These are phyloP conservation scores for Cladophialophora carrionii DNA, from an alignment of 2,329 filamentous ascomycete species.

Conservation along the genomic window DNA sequence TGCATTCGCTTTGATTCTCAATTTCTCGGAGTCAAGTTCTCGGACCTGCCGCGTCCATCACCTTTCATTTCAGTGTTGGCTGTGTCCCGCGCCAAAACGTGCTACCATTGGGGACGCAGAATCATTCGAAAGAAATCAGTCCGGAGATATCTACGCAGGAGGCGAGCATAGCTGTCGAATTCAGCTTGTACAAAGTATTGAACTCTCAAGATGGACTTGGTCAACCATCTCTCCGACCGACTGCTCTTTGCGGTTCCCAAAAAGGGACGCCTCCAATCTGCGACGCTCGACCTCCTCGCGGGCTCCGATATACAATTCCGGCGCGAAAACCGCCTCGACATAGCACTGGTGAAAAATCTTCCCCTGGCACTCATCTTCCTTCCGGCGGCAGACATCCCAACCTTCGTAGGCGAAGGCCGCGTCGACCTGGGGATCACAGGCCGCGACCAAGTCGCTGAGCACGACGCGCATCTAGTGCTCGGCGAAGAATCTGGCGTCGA, in stretches of 20 bases:
- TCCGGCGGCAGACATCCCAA: slow-evolving; percentile 94
- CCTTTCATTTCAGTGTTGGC: not conserved
- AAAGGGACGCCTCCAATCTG: slow-evolving; percentile 91
- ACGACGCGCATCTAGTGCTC: slow-evolving; percentile 63
- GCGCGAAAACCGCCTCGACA: slow-evolving; percentile 91
- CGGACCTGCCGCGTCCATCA: not conserved
- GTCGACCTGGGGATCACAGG: slow-evolving; percentile 96
- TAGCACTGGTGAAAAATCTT: slow-evolving; percentile 95
- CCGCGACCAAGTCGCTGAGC: slow-evolving; percentile 87
- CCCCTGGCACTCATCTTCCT: slow-evolving; percentile 96
- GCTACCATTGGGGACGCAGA: not conserved
- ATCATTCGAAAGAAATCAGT: not conserved
- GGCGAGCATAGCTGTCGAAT: not conserved
- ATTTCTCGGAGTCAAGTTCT: not conserved
- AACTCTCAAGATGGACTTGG: slow-evolving; percentile 58
- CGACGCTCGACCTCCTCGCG: slow-evolving; percentile 84
- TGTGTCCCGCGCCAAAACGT: not conserved
- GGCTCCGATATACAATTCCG: slow-evolving; percentile 97
- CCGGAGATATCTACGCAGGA: not conserved
- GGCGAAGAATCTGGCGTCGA: slow-evolving; percentile 65
- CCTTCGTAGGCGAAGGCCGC: slow-evolving; percentile 91
- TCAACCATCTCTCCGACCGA: slow-evolving; percentile 79
- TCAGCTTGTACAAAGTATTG: not conserved
- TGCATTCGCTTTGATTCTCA: not conserved
- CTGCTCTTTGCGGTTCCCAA: slow-evolving; percentile 98